A percentile compares a stretch with the other conserved stretches of the same genome.
Evolutionary conservation across 176 grass and related monocot species (phyloP).

Genomic region (maize (Zea mays)): DNA sequence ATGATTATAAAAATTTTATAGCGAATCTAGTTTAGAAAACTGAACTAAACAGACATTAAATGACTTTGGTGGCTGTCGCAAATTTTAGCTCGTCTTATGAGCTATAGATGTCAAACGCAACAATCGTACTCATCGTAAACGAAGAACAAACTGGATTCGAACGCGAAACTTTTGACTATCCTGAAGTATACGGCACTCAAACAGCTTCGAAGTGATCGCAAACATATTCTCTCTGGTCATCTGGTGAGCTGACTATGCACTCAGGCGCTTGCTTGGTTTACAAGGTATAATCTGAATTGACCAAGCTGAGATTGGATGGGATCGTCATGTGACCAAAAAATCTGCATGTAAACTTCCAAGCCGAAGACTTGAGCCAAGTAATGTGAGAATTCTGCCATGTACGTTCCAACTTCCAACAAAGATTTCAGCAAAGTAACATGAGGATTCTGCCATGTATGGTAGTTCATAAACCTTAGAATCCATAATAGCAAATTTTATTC

Average conservation of each 20-base stretch:
- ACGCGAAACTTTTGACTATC: background rate
- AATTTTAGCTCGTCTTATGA: background rate
- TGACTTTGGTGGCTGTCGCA: no score
- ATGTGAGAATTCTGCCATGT: background rate
- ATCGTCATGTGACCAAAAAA: background rate
- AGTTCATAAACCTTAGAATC: background rate
- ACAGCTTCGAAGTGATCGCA: background rate
- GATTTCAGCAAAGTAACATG: background rate
- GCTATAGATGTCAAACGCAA: background rate
- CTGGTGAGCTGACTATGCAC: background rate
- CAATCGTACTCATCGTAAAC: background rate
- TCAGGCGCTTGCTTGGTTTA: background rate
- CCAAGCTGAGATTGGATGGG: background rate
- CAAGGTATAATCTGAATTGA: background rate
- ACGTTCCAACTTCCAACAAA: background rate
- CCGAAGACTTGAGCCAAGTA: background rate
- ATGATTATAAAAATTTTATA: no score
- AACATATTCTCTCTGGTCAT: background rate
- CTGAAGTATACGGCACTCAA: background rate
- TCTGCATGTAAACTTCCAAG: background rate
- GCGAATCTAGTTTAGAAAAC: no score
- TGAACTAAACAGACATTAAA: no score
- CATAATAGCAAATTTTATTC: slow-evolving; percentile 8
- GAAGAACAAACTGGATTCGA: background rate
- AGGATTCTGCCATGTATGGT: background rate